Conservation (phyloP, 2,329 filamentous ascomycete genomes). For the Cercospora sp. region DNA sequence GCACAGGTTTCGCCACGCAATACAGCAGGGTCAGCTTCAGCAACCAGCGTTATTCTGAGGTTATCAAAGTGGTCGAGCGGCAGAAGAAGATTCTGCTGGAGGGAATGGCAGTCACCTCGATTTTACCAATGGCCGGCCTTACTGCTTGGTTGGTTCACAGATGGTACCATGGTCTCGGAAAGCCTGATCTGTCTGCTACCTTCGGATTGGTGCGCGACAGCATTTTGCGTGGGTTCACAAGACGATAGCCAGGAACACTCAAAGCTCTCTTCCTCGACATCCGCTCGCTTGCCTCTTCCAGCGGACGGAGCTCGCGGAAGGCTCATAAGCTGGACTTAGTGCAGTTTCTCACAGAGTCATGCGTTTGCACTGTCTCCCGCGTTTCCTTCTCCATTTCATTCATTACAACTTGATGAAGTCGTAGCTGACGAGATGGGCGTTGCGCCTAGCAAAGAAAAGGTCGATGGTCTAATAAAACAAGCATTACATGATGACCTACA, state of each 20-base stretch:
- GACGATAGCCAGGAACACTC: slow-evolving; percentile 9
- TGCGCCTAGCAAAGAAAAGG: not conserved
- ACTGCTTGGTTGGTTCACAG: slow-evolving; percentile 35
- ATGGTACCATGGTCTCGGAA: slow-evolving; percentile 27
- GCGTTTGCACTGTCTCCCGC: not conserved
- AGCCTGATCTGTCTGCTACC: slow-evolving; percentile 17
- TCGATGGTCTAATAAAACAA: not conserved
- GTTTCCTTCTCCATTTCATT: not conserved
- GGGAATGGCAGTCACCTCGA: slow-evolving; percentile 52
- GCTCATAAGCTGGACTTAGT: not conserved
- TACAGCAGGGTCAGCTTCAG: slow-evolving; percentile 92
- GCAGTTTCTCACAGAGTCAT: not conserved
- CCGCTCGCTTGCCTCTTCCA: not conserved
- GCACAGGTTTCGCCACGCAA: slow-evolving; percentile 85
- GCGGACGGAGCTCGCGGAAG: not conserved
- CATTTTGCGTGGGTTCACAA: slow-evolving; percentile 20
- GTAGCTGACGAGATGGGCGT: slow-evolving; percentile 5
- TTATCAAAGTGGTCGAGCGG: slow-evolving; percentile 66
- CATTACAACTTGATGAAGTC: not conserved
- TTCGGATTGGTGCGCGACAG: slow-evolving; percentile 21
- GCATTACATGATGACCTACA: not conserved
- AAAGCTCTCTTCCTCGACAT: not conserved
- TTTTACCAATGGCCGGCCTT: slow-evolving; percentile 33
- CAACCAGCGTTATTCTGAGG: slow-evolving; percentile 85
- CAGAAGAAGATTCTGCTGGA: slow-evolving; percentile 58